These are phyloP conservation scores for Calonectria ilicicola DNA, from an alignment of 2,329 filamentous ascomycete genomes.

Conservation along the genomic window DNA sequence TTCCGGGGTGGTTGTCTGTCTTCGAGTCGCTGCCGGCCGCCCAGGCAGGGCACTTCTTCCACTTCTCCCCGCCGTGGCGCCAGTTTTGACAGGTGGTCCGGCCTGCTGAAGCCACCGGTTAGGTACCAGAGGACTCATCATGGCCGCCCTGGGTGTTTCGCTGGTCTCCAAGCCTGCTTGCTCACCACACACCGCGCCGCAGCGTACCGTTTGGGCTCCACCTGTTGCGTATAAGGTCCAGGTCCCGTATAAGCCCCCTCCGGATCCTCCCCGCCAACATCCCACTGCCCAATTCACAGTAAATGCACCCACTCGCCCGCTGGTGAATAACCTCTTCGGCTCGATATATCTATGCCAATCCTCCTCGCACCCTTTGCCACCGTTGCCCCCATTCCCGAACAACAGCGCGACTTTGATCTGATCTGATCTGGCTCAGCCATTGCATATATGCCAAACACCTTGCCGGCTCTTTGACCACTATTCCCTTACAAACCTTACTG, in stretches of 20 bases:
- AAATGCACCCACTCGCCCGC: slow-evolving; percentile 33
- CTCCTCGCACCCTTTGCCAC: slow-evolving; percentile 25
- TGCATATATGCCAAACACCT: slow-evolving; percentile 18
- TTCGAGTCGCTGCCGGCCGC: slow-evolving; percentile 31
- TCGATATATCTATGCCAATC: slow-evolving; percentile 38
- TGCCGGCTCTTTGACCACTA: slow-evolving; percentile 11
- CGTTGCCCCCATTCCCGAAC: slow-evolving; percentile 25
- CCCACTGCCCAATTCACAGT: slow-evolving; percentile 36
- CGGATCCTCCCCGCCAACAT: slow-evolving; percentile 36
- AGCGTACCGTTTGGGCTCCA: slow-evolving; percentile 34
- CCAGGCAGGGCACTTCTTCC: slow-evolving; percentile 39
- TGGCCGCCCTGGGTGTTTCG: slow-evolving; percentile 1
- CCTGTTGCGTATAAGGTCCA: slow-evolving; percentile 43
- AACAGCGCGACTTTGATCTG: slow-evolving; percentile 16
- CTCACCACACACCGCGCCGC: slow-evolving; percentile 18
- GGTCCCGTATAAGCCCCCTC: slow-evolving; percentile 40
- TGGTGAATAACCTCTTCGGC: slow-evolving; percentile 19
- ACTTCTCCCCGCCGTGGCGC: slow-evolving; percentile 41
- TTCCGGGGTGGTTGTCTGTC: slow-evolving; percentile 32
- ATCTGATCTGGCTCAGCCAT: slow-evolving; percentile 21
- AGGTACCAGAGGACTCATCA: slow-evolving; percentile 27
- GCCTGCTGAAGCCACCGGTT: slow-evolving; percentile 31
- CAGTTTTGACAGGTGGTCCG: slow-evolving; percentile 44
- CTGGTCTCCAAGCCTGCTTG: slow-evolving; percentile 17
- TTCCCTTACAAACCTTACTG: slow-evolving; percentile 9